phyloP scores from a whole-genome alignment of 495 filamentous ascomycete genomes.

The Podospora anserina region DNA sequence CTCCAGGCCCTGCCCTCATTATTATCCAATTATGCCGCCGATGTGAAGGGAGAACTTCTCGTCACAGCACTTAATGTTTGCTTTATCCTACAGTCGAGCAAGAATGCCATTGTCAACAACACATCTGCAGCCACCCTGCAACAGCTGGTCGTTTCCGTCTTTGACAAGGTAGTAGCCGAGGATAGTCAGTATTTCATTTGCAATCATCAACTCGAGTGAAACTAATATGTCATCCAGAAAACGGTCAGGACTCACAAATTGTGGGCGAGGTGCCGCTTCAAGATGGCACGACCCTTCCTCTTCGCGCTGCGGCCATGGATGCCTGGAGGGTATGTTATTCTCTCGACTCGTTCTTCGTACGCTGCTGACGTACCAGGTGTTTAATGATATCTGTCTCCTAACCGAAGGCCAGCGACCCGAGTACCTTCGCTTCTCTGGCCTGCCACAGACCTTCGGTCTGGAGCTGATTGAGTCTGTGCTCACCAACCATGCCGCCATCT shows the following conservation, averaged over 20 bases:
- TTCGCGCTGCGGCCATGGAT: slow-evolving; percentile 78
- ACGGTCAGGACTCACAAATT: slow-evolving; percentile 49
- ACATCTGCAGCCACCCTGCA: slow-evolving; percentile 93
- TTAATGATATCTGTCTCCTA: slow-evolving; percentile 86
- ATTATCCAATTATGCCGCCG: slow-evolving; percentile 82
- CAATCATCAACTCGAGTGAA: slow-evolving; percentile 3
- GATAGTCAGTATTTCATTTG: slow-evolving; percentile 55
- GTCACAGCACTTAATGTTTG: slow-evolving; percentile 83
- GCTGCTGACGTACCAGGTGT: slow-evolving; percentile 50
- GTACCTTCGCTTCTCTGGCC: slow-evolving; percentile 69
- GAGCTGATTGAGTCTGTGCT: slow-evolving; percentile 90
- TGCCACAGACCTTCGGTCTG: slow-evolving; percentile 77
- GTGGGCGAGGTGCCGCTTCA: slow-evolving; percentile 61
- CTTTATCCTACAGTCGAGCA: slow-evolving; percentile 82
- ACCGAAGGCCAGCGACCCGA: slow-evolving; percentile 78
- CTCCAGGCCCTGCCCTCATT: slow-evolving; percentile 89
- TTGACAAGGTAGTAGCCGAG: slow-evolving; percentile 83
- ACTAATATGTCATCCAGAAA: slow-evolving; percentile 25
- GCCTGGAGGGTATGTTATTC: slow-evolving; percentile 61
- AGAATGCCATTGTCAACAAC: slow-evolving; percentile 87
- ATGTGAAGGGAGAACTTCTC: slow-evolving; percentile 76
- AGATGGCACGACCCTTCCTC: slow-evolving; percentile 54
- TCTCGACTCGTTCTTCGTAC: not conserved
- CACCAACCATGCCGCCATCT: slow-evolving; percentile 76
- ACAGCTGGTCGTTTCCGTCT: slow-evolving; percentile 86